Evolutionary conservation across 805 yeast species (phyloP), one percentile per base, ranked within the genome.

Genomic region (Candida manassasensis): DNA sequence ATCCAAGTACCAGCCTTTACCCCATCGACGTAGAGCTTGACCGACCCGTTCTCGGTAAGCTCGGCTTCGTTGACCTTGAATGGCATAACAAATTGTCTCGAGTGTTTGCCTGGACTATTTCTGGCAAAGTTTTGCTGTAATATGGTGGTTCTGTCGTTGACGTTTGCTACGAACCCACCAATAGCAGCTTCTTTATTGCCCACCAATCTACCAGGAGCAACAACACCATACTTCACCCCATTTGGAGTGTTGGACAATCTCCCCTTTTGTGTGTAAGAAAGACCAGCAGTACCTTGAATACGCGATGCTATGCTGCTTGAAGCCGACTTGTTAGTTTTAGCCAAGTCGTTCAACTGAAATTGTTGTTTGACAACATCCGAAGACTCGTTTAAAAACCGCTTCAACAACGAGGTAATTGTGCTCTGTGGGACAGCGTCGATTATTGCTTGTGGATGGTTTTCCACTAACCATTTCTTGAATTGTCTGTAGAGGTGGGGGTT

Each of bases 211-310:
- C 90, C 94, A 11, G 88, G 84, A 13, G 75, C 77, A 27, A 81
- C 67, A 35, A 62, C 62, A 18, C 71, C 73, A 38, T 69, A 58
- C 31, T 71, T 62, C 16, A 77, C 59, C 33, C 95, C 95, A 48
- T 80, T 76, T 15, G 94, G 93, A 3, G 83, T 67, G 53, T 77
- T 82, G 39, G 64, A 53, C 25, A 86, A 61, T 53, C 86, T 73
- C 5, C 95, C 95, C 39, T 69, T 72, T 41, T 82, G 71, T 26
- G 66, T 67, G 49, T 84, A 86, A 2, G 85, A 73, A 40, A 85
- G 68, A 5, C 95, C 95, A 19, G 83, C 95, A 6, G 84, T 75
- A 21, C 88, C 94, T 36, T 80, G 71, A 30, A 76, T 54, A 18
- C 56, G 55, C 8, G 37, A 38, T 7, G 44, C 24, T 7, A 45